Base-by-base conservation (phyloP, 2,329 filamentous ascomycete genomes). In the Beauveria scarabaeidicola region DNA sequence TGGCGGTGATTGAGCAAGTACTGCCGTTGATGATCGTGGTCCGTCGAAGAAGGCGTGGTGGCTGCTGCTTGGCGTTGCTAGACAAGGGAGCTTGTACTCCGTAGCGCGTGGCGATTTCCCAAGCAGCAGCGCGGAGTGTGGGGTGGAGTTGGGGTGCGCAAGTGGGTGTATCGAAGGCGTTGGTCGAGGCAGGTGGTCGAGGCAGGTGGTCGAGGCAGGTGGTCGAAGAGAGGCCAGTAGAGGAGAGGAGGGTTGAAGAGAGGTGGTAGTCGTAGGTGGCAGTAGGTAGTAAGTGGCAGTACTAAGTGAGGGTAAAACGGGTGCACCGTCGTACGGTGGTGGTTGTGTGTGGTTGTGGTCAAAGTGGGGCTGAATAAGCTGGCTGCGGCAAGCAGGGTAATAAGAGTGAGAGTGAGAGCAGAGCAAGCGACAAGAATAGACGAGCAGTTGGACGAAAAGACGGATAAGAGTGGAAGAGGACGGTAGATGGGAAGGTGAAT, bases 31-130 rank as follows among this genome's bases (percentile, higher is more conserved):
- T 15, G 29, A n/a, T 51, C 40, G 40, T 53, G 36, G 13, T 15
- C 5, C 11, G 32, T 36, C 15, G 40, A 46, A 46, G 41, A 55
- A 55, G 27, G 52, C 25, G 40, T 46, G 52, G 52, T 55, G 52
- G 52, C 52, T 55, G 52, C 52, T 54, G 52, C 52, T 55, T 46
- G 40, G 52, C 40, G 25, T 55, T 46, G 41, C 25, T 43, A 25
- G 27, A n/a, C 25, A 10, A 55, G 52, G 40, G 52, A 52, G 25
- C 40, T 43, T 36, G 47, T 25, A n/a, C 3, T 1, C 25, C 11
- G 50, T 19, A 23, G 40, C 40, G 40, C 25, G 40, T 44, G 40
- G 52, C 40, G 52, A 54, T 15, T 19, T 21, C 40, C 40, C 40
- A 55, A 55, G 52, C 52, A 55, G 52, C 52, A 55, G 52, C 40